These are phyloP conservation scores for Drechslerella dactyloides DNA, from an alignment of 2,329 filamentous ascomycete species.

Conservation along the genomic window DNA sequence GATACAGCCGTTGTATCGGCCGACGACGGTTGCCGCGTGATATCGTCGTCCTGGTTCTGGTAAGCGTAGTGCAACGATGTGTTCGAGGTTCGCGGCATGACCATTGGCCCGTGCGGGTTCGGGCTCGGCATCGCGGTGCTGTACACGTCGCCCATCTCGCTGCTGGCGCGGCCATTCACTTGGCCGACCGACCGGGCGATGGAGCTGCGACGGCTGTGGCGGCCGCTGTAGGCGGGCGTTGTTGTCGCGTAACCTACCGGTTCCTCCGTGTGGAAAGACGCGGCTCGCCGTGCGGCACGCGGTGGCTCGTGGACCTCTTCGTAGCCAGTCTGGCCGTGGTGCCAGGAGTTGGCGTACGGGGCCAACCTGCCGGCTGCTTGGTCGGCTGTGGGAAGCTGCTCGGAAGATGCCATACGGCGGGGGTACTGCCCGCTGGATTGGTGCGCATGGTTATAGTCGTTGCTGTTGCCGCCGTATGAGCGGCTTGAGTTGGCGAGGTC, in stretches of 20 bases:
- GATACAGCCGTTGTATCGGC: conserved; percentile 42
- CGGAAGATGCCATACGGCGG: conserved; percentile 31
- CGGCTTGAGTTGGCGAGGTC: conserved; percentile 34
- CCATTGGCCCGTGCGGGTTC: conserved; percentile 20
- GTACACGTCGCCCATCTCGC: conserved; percentile 42
- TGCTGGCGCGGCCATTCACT: conserved; percentile 22
- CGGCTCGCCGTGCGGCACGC: conserved; percentile 23
- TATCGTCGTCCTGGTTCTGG: conserved; percentile 29
- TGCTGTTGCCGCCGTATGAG: conserved; percentile 16
- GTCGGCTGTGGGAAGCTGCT: conserved; percentile 15
- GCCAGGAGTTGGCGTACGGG: conserved; percentile 41
- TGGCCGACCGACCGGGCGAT: conserved; percentile 16
- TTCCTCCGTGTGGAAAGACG: conserved; percentile 39
- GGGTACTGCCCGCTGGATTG: conserved; percentile 16
- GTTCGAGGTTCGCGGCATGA: conserved; percentile 29
- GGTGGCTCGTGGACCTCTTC: conserved; percentile 34
- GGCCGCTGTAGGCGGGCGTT: conserved; percentile 17
- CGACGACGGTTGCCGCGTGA: conserved; percentile 28
- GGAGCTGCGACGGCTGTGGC: conserved; percentile 42
- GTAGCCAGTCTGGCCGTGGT: conserved; percentile 32
- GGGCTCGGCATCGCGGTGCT: conserved; percentile 37
- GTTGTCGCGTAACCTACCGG: conserved; percentile 5
- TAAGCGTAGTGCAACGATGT: conserved; percentile 35
- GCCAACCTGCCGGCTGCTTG: background rate
- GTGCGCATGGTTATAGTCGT: conserved; percentile 3